Evolutionary conservation across 495 filamentous ascomycete genomes (phyloP).

Genomic region (Diplogelasinospora grovesii): DNA sequence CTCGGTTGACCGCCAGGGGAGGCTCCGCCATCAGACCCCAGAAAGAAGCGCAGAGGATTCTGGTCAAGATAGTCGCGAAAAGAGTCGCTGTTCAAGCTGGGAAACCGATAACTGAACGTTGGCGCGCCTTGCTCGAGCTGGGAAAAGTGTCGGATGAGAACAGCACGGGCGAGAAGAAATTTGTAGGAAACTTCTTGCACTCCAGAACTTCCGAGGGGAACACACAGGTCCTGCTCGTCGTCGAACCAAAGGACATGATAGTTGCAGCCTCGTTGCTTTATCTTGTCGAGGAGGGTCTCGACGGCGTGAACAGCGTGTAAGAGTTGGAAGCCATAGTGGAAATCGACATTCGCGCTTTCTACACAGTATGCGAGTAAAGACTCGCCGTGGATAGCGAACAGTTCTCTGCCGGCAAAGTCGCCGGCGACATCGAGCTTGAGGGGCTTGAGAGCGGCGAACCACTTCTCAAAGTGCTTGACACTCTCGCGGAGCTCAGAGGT

Average conservation of each 20-base stretch:
- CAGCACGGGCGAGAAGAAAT: slow-evolving; percentile 53
- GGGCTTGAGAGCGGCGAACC: slow-evolving; percentile 16
- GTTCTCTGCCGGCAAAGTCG: slow-evolving; percentile 66
- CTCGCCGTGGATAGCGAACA: slow-evolving; percentile 69
- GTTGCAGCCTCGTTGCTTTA: slow-evolving; percentile 55
- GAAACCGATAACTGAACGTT: slow-evolving; percentile 24
- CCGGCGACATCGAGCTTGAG: slow-evolving; percentile 54
- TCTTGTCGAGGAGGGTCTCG: slow-evolving; percentile 54
- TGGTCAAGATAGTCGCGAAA: slow-evolving; percentile 49
- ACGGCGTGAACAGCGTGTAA: slow-evolving; percentile 64
- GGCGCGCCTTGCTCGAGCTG: slow-evolving; percentile 4
- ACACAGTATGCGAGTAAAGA: slow-evolving; percentile 59
- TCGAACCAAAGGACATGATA: slow-evolving; percentile 68
- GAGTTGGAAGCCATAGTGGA: slow-evolving; percentile 60
- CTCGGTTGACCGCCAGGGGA: no score
- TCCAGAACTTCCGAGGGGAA: slow-evolving; percentile 27
- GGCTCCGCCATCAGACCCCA: slow-evolving; percentile 54
- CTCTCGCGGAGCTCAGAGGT: no score
- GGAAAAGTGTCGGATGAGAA: slow-evolving; percentile 57
- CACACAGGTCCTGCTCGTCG: slow-evolving; percentile 36
- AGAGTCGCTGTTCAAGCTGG: slow-evolving; percentile 21
- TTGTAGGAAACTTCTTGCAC: slow-evolving; percentile 26
- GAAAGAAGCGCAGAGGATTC: slow-evolving; percentile 56
- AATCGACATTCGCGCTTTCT: slow-evolving; percentile 52
- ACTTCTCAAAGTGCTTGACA: slow-evolving; percentile 3